Evolutionary conservation across 108 stramenopile species (phyloP).

Genomic region (Cyclotella choctawhatcheeana): DNA sequence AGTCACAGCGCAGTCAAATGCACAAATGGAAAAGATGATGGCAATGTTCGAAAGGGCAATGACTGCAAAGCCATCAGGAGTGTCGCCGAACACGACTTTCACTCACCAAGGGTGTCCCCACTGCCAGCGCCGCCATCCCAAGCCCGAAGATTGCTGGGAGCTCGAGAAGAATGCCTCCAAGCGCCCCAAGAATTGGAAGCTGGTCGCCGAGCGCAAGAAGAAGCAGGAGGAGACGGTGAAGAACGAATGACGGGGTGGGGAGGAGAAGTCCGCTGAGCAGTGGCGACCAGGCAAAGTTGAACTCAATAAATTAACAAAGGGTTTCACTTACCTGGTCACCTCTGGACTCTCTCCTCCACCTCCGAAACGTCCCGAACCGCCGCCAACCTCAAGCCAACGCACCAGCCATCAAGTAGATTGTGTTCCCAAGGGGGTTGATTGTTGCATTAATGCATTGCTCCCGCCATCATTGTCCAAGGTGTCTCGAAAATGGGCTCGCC

Average conservation of each 20-base stretch:
- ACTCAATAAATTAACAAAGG: slow-evolving; percentile 17
- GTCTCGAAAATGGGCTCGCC: too few relatives aligned
- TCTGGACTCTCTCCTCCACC: slow-evolving; percentile 20
- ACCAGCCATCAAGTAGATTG: too few relatives aligned
- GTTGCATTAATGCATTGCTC: too few relatives aligned
- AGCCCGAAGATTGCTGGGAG: slow-evolving; percentile 5
- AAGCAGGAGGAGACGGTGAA: background rate
- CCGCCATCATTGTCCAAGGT: too few relatives aligned
- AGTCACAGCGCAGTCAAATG: too few relatives aligned
- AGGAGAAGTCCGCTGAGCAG: slow-evolving; percentile 6
- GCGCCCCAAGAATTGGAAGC: slow-evolving; percentile 12
- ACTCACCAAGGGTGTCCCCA: slow-evolving; percentile 2
- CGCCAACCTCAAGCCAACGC: too few relatives aligned
- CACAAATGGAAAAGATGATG: background rate
- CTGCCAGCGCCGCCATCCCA: slow-evolving; percentile 9
- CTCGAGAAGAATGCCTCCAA: background rate
- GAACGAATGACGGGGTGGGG: slow-evolving; percentile 5
- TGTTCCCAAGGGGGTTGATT: too few relatives aligned
- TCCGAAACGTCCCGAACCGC: too few relatives aligned
- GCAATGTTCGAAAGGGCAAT: background rate
- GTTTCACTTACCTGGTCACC: slow-evolving; percentile 17
- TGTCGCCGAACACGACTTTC: background rate
- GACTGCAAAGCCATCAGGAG: background rate
- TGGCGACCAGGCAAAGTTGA: slow-evolving; percentile 6
- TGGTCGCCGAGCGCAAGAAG: slow-evolving; percentile 11